A percentile compares a stretch with the other conserved stretches of the same genome.
Conservation (phyloP, 257 asterid species). For the Ligustrum vulgare region DNA sequence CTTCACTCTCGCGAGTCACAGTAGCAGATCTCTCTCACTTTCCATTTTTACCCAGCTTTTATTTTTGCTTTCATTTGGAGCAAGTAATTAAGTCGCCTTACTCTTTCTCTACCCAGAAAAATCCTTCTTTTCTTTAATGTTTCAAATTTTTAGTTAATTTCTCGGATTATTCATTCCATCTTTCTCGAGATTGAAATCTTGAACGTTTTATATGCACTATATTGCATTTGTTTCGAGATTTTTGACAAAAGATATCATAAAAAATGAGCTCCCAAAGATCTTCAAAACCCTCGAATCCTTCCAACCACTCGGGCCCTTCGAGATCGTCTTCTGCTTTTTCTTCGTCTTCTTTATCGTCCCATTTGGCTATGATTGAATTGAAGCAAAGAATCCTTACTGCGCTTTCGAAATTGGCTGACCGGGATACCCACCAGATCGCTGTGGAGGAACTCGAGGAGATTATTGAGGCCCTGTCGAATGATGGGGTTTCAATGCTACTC, state of each 20-base stretch:
- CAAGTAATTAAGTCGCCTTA: neutral
- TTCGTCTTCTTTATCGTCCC: constrained; percentile 72
- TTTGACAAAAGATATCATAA: neutral
- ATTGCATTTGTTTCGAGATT: constrained; percentile 5
- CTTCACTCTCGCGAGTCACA: neutral
- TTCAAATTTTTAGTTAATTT: neutral
- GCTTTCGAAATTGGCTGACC: constrained; percentile 84
- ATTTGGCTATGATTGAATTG: constrained; percentile 87
- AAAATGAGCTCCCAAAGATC: constrained; percentile 61
- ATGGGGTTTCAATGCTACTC: constrained; percentile 88
- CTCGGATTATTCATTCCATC: neutral
- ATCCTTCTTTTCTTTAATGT: neutral
- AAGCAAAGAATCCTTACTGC: constrained; percentile 90
- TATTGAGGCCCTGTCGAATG: constrained; percentile 69
- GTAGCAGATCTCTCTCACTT: neutral
- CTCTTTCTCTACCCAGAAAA: neutral
- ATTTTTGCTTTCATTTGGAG: neutral
- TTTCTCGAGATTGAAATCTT: neutral
- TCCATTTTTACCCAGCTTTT: neutral
- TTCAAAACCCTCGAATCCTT: constrained; percentile 72
- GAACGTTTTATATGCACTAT: neutral
- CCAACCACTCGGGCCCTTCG: constrained; percentile 41
- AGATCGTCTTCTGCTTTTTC: constrained; percentile 52
- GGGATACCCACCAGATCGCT: constrained; percentile 99
- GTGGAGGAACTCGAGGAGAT: constrained; percentile 86